Conservation (phyloP, 2,329 filamentous ascomycete species). For the Didymella sp. region DNA sequence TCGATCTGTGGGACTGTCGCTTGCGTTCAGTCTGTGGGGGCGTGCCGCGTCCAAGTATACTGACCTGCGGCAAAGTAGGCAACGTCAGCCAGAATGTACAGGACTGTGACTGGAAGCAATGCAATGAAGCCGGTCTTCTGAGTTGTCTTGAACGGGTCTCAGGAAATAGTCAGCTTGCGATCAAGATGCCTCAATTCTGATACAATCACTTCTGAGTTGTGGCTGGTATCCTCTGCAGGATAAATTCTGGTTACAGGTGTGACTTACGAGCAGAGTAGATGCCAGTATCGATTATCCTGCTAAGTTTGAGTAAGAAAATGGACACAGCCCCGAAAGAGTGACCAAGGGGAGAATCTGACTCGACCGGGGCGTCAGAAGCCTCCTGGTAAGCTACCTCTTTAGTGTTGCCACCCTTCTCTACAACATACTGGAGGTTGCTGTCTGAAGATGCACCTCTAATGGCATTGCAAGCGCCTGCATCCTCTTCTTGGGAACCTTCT, state of each 20-base stretch:
- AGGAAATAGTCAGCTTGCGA: neutral
- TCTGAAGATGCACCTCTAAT: constrained; percentile 34
- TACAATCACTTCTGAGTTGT: no score
- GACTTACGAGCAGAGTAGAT: constrained; percentile 69
- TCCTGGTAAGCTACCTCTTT: constrained; percentile 64
- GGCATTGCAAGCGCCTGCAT: neutral
- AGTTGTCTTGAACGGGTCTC: constrained; percentile 61
- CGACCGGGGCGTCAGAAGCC: constrained; percentile 67
- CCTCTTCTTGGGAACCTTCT: neutral
- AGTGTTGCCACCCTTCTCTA: constrained; percentile 58
- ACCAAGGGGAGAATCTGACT: constrained; percentile 64
- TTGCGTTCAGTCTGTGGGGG: neutral
- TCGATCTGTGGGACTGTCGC: constrained; percentile 58
- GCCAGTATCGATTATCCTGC: constrained; percentile 69
- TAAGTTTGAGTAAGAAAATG: constrained; percentile 67
- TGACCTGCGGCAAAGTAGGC: constrained; percentile 65
- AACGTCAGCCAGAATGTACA: constrained; percentile 67
- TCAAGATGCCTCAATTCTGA: no score
- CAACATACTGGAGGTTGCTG: constrained; percentile 54
- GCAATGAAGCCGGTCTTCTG: constrained; percentile 56
- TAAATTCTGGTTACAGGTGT: no score
- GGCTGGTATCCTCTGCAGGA: no score
- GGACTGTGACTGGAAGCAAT: constrained; percentile 57
- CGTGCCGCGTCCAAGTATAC: neutral
- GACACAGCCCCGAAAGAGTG: constrained; percentile 64